These are phyloP conservation scores for Toxicodendron radicans DNA, from an alignment of 345 rosid species.

Conservation along the genomic window DNA sequence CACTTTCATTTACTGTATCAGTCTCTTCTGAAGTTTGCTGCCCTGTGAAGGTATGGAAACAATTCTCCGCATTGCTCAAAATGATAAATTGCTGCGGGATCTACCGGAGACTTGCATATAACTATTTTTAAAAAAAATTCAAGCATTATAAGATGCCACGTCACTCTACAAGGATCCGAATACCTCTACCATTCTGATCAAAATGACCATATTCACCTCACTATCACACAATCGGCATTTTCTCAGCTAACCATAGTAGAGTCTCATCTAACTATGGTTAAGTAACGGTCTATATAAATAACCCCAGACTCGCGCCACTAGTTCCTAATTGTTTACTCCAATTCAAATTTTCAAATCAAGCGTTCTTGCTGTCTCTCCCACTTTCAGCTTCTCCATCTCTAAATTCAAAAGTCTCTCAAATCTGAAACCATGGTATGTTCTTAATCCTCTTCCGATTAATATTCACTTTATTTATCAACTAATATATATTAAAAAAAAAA, in stretches of 20 bases:
- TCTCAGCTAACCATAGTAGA: conserved; percentile 15
- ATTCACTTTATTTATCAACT: no score
- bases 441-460: background rate
- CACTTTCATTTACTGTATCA: no score
- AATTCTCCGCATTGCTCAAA: no score
- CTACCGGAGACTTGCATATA: no score
- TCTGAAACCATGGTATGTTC: conserved; percentile 47
- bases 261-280: conserved; percentile 22
- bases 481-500: no score
- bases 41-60: no score
- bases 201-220: conserved; percentile 1
- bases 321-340: background rate
- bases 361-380: conserved; percentile 12
- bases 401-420: conserved; percentile 14
- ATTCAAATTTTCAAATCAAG: conserved; percentile 35
- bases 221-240: background rate
- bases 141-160: background rate
- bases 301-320: conserved; percentile 29
- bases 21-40: no score
- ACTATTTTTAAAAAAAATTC: no score
- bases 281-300: conserved; percentile 19
- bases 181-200: background rate
- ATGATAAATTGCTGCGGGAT: no score
- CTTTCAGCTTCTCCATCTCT: conserved; percentile 2
- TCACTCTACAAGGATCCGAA: background rate